Base-by-base conservation (phyloP, 768 basidiomycete species). In the Boletus insuetus region DNA sequence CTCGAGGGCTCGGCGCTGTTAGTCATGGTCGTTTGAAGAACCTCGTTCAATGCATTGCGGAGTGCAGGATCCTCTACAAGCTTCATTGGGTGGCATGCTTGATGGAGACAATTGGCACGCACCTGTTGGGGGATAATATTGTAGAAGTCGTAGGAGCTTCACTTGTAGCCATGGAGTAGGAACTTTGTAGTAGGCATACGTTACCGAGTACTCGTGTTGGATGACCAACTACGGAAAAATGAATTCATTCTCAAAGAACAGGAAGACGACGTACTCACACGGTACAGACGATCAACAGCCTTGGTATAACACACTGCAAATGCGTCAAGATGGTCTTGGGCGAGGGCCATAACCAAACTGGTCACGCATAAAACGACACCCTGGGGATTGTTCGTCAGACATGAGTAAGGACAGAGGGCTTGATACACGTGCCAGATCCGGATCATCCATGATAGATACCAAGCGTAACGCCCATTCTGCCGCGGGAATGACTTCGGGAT, bases 81-180 rank as follows among this genome's bases (percentile, higher is more conserved):
- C 11, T 45, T 38, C 17, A 32, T 52, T 55, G 51, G 59, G 43
- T 39, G 49, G 49, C 6, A 46, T 46, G 35, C 53, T 48, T 50
- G 20, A 47, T 31, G 34, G 34, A 41, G 40, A 39, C 6, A 49
- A 51, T 37, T 31, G 12, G 16, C 26, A 69, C 83, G 59, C 57
- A 94, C 95, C 94, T 55, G 96, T 87, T 3, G 97, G 92, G 8
- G 96, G 87, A 68, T 98, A 98, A 70, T 97, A 96, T 70, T 98
- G 97, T 37, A 99, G 71, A 16, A 99, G 71, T 22, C 94, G 87
- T 14, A 99, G 78, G 3, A 99, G 81, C 70, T 98, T 97, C 59
- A 98, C 93, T 74, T 98, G 96, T 34, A 98, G 77, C 97, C 96
- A 98, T 1, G 96, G 96, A 22, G 91, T 91, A 20, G 96, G 96